Percentiles rank a stretch among this genome's conserved stretches.
These are phyloP conservation scores for Thuja plicata DNA, from an alignment of 83 land plant genomes.

Conservation along the genomic window DNA sequence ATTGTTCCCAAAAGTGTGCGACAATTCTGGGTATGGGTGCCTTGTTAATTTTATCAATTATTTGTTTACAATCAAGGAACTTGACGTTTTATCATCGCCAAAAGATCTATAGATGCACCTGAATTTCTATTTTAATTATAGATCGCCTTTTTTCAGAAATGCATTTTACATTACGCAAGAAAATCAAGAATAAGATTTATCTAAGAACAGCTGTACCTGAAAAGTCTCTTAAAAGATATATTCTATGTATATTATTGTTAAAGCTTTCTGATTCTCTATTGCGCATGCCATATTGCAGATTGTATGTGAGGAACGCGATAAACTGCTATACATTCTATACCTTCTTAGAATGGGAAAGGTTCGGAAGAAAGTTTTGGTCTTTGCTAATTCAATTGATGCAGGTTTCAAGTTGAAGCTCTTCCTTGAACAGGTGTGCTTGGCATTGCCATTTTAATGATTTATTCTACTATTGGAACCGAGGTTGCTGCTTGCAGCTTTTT, in stretches of 20 bases:
- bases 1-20: conserved; percentile 84
- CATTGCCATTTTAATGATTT: conserved; percentile 3
- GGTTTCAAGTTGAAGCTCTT: conserved; percentile 83
- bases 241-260: neutral
- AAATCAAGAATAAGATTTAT: too few species aligned
- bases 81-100: neutral
- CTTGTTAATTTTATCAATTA: neutral
- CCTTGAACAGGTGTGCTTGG: conserved; percentile 75
- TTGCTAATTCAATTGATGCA: conserved; percentile 80
- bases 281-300: conserved; percentile 39
- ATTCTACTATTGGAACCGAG: neutral
- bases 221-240: neutral
- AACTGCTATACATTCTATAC: conserved; percentile 67
- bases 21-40: conserved; percentile 69
- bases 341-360: conserved; percentile 75
- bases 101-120: neutral
- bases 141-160: neutral
- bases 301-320: conserved; percentile 71
- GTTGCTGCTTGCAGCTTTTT: neutral
- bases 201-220: neutral
- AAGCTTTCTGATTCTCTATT: neutral
- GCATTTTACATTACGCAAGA: neutral
- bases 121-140: neutral
- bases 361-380: conserved; percentile 87
- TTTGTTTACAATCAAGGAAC: neutral